Base-by-base conservation (phyloP, 805 yeast species). In the Schizosaccharomyces lindneri region DNA sequence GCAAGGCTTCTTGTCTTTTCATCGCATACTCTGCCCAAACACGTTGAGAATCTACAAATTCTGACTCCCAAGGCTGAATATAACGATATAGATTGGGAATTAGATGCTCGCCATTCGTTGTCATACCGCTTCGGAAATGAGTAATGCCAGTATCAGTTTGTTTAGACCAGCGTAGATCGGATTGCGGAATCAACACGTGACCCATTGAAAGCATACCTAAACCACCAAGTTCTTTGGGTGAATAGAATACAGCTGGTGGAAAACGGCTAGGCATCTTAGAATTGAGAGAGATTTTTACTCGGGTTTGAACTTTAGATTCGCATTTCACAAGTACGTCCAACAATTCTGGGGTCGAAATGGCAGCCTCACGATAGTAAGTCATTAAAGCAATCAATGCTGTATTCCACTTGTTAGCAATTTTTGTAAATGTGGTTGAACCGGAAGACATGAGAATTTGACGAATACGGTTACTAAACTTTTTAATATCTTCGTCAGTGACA, bases 241-340 rank as follows among this genome's bases (percentile, higher is more conserved):
- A 88, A 70, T 93, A 93, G 68, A 93, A 93, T 0, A 93, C 98
- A 2, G 97, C 97, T 0, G 98, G 99, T 2, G 99, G 99, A 73
- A 93, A 93, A 62, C 99, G 77, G 0, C 96, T 83, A 0, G 99
- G 99, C 99, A 93, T 93, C 72, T 93, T 93, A 15, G 97, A 90
- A 68, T 93, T 93, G 64, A 93, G 76, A 0, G 98, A 98, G 74
- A 90, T 79, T 69, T 93, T 93, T 21, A 93, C 95, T 65, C 95
- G 78, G 62, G 89, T 93, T 72, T 93, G 99, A 57, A 93, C 84
- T 68, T 85, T 83, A 0, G 96, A 89, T 68, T 93, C 99, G 65
- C 94, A 81, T 68, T 85, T 87, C 11, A 93, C 99, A 59, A 93
- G 74, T 3, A 81, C 75, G 69, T 89, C 96, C 11, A 93, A 74